phyloP scores from a whole-genome alignment of 2,329 filamentous ascomycete genomes.

The Trichoderma sp. region DNA sequence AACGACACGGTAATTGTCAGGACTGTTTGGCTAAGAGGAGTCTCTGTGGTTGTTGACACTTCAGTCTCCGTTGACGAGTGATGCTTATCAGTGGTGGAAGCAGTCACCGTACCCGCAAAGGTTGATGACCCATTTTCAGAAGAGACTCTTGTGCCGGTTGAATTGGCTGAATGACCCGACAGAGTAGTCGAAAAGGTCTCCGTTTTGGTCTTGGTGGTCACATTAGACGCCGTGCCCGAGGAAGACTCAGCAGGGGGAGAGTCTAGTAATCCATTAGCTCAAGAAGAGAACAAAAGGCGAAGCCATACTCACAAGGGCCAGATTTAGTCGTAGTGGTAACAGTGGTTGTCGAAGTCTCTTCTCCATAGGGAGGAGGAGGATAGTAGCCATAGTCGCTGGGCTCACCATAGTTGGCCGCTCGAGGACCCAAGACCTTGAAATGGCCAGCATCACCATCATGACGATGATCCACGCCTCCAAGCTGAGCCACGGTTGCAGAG shows the following conservation, averaged over 20 bases:
- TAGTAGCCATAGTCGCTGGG: slow-evolving; percentile 24
- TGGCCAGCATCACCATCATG: not conserved
- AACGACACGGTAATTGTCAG: slow-evolving; percentile 8
- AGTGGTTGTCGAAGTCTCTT: slow-evolving; percentile 20
- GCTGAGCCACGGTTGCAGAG: slow-evolving; percentile 6
- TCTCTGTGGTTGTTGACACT: not conserved
- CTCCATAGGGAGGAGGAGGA: slow-evolving; percentile 25
- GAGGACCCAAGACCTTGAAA: slow-evolving; percentile 18
- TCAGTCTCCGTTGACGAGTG: not conserved
- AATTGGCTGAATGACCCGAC: not conserved
- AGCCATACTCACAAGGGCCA: slow-evolving; percentile 19
- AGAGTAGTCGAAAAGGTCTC: slow-evolving; percentile 9
- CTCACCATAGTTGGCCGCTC: slow-evolving; percentile 22
- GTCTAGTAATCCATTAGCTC: slow-evolving; percentile 7
- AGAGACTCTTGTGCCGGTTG: not conserved
- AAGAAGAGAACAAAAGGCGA: not conserved
- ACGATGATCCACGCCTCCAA: not conserved
- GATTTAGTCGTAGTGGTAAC: slow-evolving; percentile 3
- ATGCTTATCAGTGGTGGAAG: not conserved
- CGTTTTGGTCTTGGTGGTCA: slow-evolving; percentile 4
- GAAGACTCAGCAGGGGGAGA: slow-evolving; percentile 1
- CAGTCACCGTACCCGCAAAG: not conserved
- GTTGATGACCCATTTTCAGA: not conserved
- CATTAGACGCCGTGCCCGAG: not conserved
- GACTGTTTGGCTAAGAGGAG: not conserved